Evolutionary conservation across 148 eudicot genomes (phyloP).

Genomic region (Camellia japonica): DNA sequence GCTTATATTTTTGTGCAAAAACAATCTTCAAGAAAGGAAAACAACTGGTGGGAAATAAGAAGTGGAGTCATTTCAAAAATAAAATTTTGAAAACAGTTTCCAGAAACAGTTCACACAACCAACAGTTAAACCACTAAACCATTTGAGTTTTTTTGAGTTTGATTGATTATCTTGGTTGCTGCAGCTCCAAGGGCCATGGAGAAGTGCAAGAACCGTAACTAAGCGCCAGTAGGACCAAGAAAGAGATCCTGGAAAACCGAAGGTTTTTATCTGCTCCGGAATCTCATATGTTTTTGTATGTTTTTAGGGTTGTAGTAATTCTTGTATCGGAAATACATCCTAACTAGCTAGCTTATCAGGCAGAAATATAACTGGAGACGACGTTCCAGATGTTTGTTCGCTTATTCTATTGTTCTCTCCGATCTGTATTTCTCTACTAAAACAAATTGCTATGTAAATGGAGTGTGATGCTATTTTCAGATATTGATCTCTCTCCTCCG

Average conservation of each 20-base stretch:
- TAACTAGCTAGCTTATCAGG: neutral
- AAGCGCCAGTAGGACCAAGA: neutral
- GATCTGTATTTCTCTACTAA: slow-evolving; percentile 14
- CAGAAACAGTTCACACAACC: too few species aligned
- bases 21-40: too few species aligned
- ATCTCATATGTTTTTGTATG: neutral
- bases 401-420: neutral
- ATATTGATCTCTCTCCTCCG: neutral
- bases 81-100: too few species aligned
- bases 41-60: too few species aligned
- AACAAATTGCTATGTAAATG: slow-evolving; percentile 15
- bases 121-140: too few species aligned
- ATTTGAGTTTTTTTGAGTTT: too few species aligned
- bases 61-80: too few species aligned
- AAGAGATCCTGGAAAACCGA: neutral
- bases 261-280: slow-evolving; percentile 14
- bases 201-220: slow-evolving; percentile 38
- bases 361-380: slow-evolving; percentile 17
- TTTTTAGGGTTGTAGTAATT: slow-evolving; percentile 7
- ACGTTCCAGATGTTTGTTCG: slow-evolving; percentile 14
- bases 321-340: slow-evolving; percentile 8
- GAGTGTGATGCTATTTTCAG: slow-evolving; percentile 14
- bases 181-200: slow-evolving; percentile 53
- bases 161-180: slow-evolving; percentile 18
- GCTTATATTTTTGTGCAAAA: too few species aligned